Base-by-base conservation (phyloP, 345 rosid species). In the Gossypium anomalum region DNA sequence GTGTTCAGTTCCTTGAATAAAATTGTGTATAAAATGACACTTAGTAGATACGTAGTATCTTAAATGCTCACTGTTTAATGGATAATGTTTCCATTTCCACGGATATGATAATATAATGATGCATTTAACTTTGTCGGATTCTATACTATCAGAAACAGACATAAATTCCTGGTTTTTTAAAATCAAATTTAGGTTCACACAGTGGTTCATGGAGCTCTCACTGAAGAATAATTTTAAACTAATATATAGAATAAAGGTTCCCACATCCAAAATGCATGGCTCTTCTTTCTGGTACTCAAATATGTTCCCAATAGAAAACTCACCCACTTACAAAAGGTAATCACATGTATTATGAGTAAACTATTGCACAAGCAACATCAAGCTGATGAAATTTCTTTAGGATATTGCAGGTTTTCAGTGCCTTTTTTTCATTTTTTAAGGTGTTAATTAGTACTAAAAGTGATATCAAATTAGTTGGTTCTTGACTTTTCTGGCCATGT, bases 1-100 rank as follows among this genome's bases (percentile, higher is more conserved):
- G 68, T 66, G 65, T 79, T 56, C 19, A 55, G 78, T 77, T 72
- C 66, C 79, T 75, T 76, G 60, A 76, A 75, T 68, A 74, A 52
- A 79, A 79, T 52, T 80, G 81, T 78, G 70, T 75, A 68, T 14
- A 70, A 75, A 64, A 59, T 70, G 48, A 48, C 34, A 25, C 44
- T 74, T 44, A 12, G 23, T 59, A 59, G 47, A 62, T 44, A 16
- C 1, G n/a, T 16, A 70, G 77, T 51, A 67, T 62, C 48, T 10
- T 58, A 58, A 22, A 3, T 11, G 9, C 25, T 58, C 4, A 51
- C 6, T 3, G 60, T 61, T 34, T 34, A 4, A 34, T 34, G 41
- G 41, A 34, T 23, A 15, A 58, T 72, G 59, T 70, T 66, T 48
- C 65, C 71, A 29, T 76, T 67, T 25, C 69, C 47, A 20, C 45